Percentiles rank a stretch among this genome's conserved stretches.
Evolutionary conservation across 257 asterid species (phyloP).

Genomic region (Capsicum chinense): DNA sequence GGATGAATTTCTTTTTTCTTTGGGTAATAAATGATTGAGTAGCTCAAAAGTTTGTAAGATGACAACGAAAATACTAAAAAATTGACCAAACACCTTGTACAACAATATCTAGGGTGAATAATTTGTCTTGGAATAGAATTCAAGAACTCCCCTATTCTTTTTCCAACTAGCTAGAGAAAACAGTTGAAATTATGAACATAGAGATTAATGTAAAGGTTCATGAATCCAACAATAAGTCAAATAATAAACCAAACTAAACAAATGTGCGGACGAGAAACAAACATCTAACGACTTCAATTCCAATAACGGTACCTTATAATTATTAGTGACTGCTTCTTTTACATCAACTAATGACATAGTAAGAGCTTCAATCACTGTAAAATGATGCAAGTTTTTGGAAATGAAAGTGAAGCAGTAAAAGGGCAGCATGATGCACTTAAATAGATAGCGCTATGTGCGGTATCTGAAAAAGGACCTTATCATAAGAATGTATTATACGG

Average conservation of each 20-base stretch:
- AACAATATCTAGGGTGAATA: not conserved
- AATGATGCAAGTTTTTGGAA: not conserved
- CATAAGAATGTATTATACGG: too few relatives aligned
- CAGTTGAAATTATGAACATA: not conserved
- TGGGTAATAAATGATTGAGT: constrained; percentile 18
- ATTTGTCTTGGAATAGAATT: not conserved
- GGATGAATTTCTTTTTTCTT: not conserved
- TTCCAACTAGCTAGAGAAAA: not conserved
- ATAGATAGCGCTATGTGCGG: too few relatives aligned
- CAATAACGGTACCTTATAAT: not conserved
- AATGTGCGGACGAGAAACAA: not conserved
- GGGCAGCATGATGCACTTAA: too few relatives aligned
- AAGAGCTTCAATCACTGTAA: not conserved
- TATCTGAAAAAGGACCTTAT: too few relatives aligned
- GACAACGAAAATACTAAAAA: not conserved
- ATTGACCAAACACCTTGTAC: not conserved
- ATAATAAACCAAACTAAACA: not conserved
- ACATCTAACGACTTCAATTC: not conserved
- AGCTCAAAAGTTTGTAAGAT: not conserved
- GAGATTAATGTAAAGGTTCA: not conserved
- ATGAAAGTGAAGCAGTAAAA: too few relatives aligned
- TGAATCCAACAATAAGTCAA: not conserved
- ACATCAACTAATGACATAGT: not conserved
- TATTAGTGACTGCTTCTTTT: not conserved
- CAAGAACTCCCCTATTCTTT: constrained; percentile 3